Evolutionary conservation across 345 rosid species (phyloP).

Genomic region (Salix koriyanagi): DNA sequence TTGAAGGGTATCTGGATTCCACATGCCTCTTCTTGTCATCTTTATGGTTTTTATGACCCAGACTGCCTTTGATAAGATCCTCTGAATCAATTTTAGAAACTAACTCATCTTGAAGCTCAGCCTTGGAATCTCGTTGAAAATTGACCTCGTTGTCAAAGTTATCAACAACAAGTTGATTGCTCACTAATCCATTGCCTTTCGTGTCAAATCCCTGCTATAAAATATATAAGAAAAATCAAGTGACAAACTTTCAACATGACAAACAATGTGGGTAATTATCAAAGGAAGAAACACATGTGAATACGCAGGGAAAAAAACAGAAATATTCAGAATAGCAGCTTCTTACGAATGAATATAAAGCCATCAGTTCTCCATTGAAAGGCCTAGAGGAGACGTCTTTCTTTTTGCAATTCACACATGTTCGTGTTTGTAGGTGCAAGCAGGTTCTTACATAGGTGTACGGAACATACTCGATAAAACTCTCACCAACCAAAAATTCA

Average conservation of each 20-base stretch:
- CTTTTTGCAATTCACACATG: conserved; percentile 49
- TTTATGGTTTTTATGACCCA: conserved; percentile 14
- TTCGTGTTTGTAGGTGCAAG: conserved; percentile 33
- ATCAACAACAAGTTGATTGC: neutral
- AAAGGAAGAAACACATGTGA: conserved; percentile 7
- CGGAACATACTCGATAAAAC: conserved; percentile 38
- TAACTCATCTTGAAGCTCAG: conserved; percentile 14
- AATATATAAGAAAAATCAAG: conserved; percentile 13
- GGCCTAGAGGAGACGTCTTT: conserved; percentile 54
- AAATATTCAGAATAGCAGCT: conserved; percentile 42
- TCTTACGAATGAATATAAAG: conserved; percentile 81
- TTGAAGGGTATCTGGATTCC: conserved; percentile 26
- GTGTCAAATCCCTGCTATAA: conserved; percentile 36
- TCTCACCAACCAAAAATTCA: conserved; percentile 46
- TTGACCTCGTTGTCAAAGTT: conserved; percentile 9
- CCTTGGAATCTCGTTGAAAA: conserved; percentile 12
- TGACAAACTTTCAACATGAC: neutral
- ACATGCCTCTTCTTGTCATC: conserved; percentile 20
- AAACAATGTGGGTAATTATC: conserved; percentile 5
- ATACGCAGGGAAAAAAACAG: conserved; percentile 3
- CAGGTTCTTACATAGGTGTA: conserved; percentile 54
- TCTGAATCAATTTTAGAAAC: conserved; percentile 14
- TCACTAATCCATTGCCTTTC: conserved; percentile 1
- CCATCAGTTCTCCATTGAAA: conserved; percentile 70
- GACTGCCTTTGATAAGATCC: conserved; percentile 36